Evolutionary conservation across 768 basidiomycete species (phyloP), one percentile per base, ranked within the genome.

Genomic region (Phanerochaete carnosa): DNA sequence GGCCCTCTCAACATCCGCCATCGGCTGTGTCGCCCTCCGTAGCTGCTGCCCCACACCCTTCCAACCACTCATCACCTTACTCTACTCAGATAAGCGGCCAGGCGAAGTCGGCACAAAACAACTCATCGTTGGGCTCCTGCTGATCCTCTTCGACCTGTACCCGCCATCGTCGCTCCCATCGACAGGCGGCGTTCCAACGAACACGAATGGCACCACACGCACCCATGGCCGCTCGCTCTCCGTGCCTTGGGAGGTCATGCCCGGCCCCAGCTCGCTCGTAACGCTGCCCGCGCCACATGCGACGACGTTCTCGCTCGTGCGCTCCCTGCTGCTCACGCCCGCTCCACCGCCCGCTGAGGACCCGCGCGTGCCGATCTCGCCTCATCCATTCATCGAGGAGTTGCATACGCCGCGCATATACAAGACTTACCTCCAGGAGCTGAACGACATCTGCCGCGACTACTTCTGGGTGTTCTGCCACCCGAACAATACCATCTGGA

Each of bases 401-500:
- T 71, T 90, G 49, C 88, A 89, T 69, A 76, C 74, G 9, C 83
- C 88, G 3, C 74, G 93, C 51, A 84, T 92, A 51, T 95, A 88
- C 78, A 94, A 89, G 75, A 80, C 84, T 8, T 94, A 92, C 72
- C 75, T 95, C 25, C 83, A 85, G 59, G 94, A 95, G 72, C 76
- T 99, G 47, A 88, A 86, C 6, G 95, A 98, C 67, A 80, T 95
- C 3, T 95, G 95, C 70, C 77, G 95, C 25, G 97, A 99, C 71
- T 94, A 93, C 75, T 94, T 92, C 73, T 95, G 94, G 94, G 89
- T 97, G 43, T 96, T 98, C 75, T 98, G 96, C 71, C 97, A 99
- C 70, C 90, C 90, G 2, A 89, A 88, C 70, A 99, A 98, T 66
- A 86, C 87, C 0, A 87, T 98, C 54, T 98, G 96, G 96, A 79